phyloP scores from a whole-genome alignment of 176 grass and related monocot species.

The Eleusine indica region DNA sequence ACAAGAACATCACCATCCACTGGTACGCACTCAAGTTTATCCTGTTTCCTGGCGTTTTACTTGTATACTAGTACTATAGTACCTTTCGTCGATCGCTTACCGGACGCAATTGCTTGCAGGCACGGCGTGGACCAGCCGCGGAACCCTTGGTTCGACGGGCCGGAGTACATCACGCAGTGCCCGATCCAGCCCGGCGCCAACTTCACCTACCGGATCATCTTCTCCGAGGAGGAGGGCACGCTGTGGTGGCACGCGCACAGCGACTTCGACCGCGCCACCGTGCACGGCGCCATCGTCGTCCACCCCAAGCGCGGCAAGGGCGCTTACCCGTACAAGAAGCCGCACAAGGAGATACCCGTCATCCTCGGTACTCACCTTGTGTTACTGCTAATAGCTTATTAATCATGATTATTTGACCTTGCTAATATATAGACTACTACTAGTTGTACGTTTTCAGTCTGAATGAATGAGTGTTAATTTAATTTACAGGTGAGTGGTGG shows the following conservation, averaged over 20 bases:
- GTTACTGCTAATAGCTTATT: too few species aligned
- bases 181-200: conserved; percentile 46
- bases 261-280: conserved; percentile 58
- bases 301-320: conserved; percentile 44
- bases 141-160: conserved; percentile 63
- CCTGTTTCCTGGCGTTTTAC: neutral
- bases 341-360: conserved; percentile 58
- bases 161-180: conserved; percentile 69
- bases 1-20: conserved; percentile 75
- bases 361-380: conserved; percentile 41
- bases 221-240: conserved; percentile 66
- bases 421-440: too few species aligned
- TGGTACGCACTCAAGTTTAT: conserved; percentile 34
- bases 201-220: conserved; percentile 54
- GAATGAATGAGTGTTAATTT: too few species aligned
- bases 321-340: conserved; percentile 52
- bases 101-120: conserved; percentile 8
- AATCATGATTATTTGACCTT: too few species aligned
- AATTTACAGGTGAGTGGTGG: conserved; percentile 43
- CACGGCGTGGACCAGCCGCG: conserved; percentile 66
- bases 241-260: conserved; percentile 72
- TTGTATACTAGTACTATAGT: neutral
- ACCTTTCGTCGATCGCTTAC: neutral
- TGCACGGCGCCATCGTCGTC: conserved; percentile 74
- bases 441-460: too few species aligned